Percentiles rank a stretch among this genome's conserved stretches.
Conservation (phyloP, 257 asterid genomes). For the Knoxia roxburghii region DNA sequence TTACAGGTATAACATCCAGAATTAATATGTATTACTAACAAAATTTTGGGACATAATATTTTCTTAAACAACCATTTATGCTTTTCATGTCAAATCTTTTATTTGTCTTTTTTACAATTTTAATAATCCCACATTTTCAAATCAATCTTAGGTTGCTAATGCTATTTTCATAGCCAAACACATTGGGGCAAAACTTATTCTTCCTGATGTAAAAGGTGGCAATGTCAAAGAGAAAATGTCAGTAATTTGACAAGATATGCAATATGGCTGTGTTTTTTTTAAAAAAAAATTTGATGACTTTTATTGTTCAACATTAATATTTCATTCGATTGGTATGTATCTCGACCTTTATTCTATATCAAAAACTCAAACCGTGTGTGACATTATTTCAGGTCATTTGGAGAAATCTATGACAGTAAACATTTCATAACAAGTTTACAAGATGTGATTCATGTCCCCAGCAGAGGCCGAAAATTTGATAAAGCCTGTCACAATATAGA, state of each 20-base stretch:
- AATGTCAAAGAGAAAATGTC: slow-evolving; percentile 34
- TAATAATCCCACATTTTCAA: background rate
- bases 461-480: too few relatives aligned
- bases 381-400: slow-evolving; percentile 37
- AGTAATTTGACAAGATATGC: background rate
- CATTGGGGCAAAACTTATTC: slow-evolving; percentile 26
- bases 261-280: too few relatives aligned
- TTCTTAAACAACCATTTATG: background rate
- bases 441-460: slow-evolving; percentile 40
- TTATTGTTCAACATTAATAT: too few relatives aligned
- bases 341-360: background rate
- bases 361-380: too few relatives aligned
- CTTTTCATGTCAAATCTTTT: too few relatives aligned
- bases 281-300: background rate
- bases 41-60: background rate
- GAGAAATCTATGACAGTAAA: slow-evolving; percentile 49
- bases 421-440: slow-evolving; percentile 42
- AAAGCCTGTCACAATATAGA: too few relatives aligned
- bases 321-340: background rate
- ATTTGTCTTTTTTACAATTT: too few relatives aligned
- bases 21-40: background rate
- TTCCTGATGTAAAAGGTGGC: slow-evolving; percentile 46
- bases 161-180: slow-evolving; percentile 35
- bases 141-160: slow-evolving; percentile 40
- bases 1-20: slow-evolving; percentile 52